Percentiles rank a stretch among this genome's conserved stretches.
Evolutionary conservation across 257 asterid genomes (phyloP).

Genomic region (Capsicum baccatum): DNA sequence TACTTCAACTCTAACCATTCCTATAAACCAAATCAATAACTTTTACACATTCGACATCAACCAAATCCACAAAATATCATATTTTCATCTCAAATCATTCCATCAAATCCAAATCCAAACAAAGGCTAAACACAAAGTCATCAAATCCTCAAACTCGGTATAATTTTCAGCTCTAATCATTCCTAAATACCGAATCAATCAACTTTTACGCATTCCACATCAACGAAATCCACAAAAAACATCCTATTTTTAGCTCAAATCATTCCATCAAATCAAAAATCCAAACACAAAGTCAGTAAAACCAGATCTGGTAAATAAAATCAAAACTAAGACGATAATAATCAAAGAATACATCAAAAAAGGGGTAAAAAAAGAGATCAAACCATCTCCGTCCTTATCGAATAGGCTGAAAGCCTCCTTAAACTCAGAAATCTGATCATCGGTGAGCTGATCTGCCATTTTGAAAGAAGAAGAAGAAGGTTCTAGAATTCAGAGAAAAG

Average conservation of each 20-base stretch:
- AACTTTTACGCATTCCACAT: no score
- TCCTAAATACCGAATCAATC: no score
- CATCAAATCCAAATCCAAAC: no score
- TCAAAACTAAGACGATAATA: background rate
- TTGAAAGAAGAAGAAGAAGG: background rate
- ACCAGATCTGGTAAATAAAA: constrained; percentile 2
- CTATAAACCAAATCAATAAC: no score
- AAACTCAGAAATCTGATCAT: constrained; percentile 36
- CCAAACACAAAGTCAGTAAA: background rate
- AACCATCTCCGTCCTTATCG: constrained; percentile 37
- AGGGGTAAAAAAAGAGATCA: background rate
- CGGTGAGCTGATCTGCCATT: constrained; percentile 35
- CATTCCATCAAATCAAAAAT: background rate
- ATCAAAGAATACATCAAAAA: background rate
- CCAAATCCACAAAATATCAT: no score
- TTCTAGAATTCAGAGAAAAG: background rate
- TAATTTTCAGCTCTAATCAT: no score
- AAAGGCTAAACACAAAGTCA: no score
- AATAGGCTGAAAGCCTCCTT: constrained; percentile 35
- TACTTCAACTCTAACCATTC: no score
- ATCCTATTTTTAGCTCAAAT: background rate
- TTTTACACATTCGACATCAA: no score
- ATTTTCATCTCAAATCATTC: no score
- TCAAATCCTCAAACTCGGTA: no score
- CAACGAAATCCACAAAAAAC: no score